phyloP scores from a whole-genome alignment of 345 rosid genomes.

The Theobroma cacao region DNA sequence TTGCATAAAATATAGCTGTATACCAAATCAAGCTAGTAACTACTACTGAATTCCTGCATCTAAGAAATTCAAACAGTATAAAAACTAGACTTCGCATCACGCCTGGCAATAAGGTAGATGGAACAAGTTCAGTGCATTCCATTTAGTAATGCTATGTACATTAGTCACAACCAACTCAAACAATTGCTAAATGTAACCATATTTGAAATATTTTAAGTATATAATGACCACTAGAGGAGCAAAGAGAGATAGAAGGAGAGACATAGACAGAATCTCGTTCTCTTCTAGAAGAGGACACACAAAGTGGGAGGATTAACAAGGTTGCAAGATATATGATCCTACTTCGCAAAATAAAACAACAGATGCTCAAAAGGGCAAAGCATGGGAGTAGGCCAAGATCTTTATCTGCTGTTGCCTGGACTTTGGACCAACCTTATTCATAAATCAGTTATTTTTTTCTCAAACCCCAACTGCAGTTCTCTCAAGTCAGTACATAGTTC shows the following conservation, averaged over 20 bases:
- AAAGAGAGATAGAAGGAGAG: neutral
- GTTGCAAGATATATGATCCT: neutral
- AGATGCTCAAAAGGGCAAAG: neutral
- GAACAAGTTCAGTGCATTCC: neutral
- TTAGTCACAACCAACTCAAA: neutral
- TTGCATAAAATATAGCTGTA: neutral
- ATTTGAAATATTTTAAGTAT: neutral
- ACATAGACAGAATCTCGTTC: neutral
- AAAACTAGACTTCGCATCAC: neutral
- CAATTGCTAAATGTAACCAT: neutral
- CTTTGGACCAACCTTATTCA: neutral
- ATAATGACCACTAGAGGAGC: neutral
- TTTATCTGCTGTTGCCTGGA: neutral
- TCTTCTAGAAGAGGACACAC: neutral
- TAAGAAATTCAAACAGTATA: neutral
- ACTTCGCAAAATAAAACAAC: neutral
- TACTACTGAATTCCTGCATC: neutral
- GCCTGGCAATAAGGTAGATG: neutral
- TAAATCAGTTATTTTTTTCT: neutral
- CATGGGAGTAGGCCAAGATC: neutral
- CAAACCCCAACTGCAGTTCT: neutral
- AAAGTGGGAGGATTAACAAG: neutral
- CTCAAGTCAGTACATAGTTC: no score
- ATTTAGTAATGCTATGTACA: neutral
- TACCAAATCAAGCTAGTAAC: neutral